Conservation (phyloP, 495 filamentous ascomycete species). For the Penicillium roqueforti region DNA sequence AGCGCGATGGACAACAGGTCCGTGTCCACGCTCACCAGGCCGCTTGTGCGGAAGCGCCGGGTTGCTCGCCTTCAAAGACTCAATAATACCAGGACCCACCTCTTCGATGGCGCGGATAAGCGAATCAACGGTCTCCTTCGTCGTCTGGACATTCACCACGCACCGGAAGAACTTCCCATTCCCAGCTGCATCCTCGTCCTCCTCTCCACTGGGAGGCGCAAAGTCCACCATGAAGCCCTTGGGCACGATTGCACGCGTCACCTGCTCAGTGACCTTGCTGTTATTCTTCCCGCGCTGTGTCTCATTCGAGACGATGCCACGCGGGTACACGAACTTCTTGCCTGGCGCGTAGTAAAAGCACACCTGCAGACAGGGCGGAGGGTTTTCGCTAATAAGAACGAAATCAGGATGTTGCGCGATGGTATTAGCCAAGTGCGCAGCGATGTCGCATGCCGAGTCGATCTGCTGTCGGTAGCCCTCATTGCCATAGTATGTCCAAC, state of each 20-base stretch:
- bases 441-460: conserved; percentile 63
- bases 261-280: conserved; percentile 61
- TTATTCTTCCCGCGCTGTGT: conserved; percentile 54
- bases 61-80: conserved; percentile 25
- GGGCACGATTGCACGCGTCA: conserved; percentile 59
- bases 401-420: conserved; percentile 56
- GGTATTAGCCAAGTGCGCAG: conserved; percentile 58
- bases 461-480: conserved; percentile 58
- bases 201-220: conserved; percentile 60
- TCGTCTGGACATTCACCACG: conserved; percentile 77
- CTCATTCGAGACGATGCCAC: conserved; percentile 34
- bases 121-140: conserved; percentile 67
- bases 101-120: conserved; percentile 70
- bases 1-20: conserved; percentile 32
- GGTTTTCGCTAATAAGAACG: conserved; percentile 65
- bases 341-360: conserved; percentile 82
- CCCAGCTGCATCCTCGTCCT: conserved; percentile 47
- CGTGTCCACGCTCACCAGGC: conserved; percentile 33
- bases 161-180: conserved; percentile 82
- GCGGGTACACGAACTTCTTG: conserved; percentile 44
- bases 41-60: conserved; percentile 16
- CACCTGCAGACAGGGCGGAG: conserved; percentile 87
- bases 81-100: conserved; percentile 50
- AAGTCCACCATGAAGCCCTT: conserved; percentile 95
- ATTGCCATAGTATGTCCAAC: conserved; percentile 84